A percentile compares a stretch with the other conserved stretches of the same genome.
These are phyloP conservation scores for Bipolaris zeicola DNA, from an alignment of 2,329 filamentous ascomycete genomes.

Conservation along the genomic window DNA sequence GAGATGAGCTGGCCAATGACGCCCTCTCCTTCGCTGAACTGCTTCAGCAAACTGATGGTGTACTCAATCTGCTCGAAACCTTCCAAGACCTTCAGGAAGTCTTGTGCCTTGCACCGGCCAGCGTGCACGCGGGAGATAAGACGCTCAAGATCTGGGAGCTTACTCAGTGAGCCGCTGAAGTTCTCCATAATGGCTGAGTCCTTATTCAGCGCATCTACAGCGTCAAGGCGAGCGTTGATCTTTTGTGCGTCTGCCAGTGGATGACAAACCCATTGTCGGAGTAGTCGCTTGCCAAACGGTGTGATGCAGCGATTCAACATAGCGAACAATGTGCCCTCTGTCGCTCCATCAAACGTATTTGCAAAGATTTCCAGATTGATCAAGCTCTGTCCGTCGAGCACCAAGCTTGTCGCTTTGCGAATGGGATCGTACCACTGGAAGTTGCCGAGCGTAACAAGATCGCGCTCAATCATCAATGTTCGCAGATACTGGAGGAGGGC, in stretches of 20 bases:
- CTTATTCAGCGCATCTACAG: constrained; percentile 88
- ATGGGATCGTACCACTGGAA: constrained; percentile 94
- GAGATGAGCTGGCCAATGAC: constrained; percentile 82
- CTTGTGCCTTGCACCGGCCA: constrained; percentile 83
- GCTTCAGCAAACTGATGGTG: constrained; percentile 78
- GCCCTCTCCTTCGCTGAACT: constrained; percentile 77
- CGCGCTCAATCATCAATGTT: constrained; percentile 82
- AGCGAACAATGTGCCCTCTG: constrained; percentile 85
- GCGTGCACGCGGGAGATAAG: constrained; percentile 95
- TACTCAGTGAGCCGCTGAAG: constrained; percentile 85
- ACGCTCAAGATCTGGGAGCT: constrained; percentile 91
- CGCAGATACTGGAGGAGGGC: constrained; percentile 86
- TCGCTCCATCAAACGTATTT: constrained; percentile 85
- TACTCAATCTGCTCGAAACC: constrained; percentile 98
- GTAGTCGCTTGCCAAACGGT: constrained; percentile 93
- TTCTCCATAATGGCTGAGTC: constrained; percentile 81
- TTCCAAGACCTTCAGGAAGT: constrained; percentile 91
- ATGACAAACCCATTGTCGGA: constrained; percentile 97
- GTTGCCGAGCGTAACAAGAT: constrained; percentile 85
- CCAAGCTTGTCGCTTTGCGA: constrained; percentile 82
- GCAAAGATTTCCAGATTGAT: constrained; percentile 98
- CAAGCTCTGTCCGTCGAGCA: constrained; percentile 92
- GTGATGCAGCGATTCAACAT: constrained; percentile 94
- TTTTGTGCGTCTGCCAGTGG: constrained; percentile 83
- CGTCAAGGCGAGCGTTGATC: constrained; percentile 93